Conservation (phyloP, 2,329 filamentous ascomycete species). For the Talaromyces sp. region DNA sequence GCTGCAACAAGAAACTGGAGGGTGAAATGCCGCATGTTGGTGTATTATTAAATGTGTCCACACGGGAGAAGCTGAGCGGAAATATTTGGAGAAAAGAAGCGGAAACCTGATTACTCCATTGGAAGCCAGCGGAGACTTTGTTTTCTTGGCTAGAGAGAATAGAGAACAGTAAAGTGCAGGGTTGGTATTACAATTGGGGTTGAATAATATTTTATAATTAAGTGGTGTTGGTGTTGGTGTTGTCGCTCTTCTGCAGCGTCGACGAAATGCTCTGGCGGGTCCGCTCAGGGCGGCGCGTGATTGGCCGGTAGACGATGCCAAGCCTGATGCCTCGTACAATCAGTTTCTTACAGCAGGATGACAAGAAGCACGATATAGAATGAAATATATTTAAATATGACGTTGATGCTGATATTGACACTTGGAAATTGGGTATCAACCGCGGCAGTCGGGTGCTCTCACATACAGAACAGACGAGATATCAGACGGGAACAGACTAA, state of each 20-base stretch:
- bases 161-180: background rate
- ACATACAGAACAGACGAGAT: no score
- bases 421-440: no score
- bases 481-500: no score
- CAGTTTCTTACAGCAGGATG: no score
- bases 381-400: no score
- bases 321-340: no score
- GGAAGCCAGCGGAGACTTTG: background rate
- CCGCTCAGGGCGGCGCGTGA: background rate
- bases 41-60: background rate
- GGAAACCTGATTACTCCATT: background rate
- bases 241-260: background rate
- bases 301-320: background rate
- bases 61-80: background rate
- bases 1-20: conserved; percentile 64
- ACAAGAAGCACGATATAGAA: no score
- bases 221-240: background rate
- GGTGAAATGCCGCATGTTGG: conserved; percentile 63
- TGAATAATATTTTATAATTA: background rate
- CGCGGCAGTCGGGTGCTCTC: no score
- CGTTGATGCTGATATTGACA: no score
- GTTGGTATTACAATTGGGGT: background rate
- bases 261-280: background rate
- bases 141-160: background rate
- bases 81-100: background rate